Evolutionary conservation across 495 filamentous ascomycete species (phyloP).

Genomic region (Penicillium fimorum): DNA sequence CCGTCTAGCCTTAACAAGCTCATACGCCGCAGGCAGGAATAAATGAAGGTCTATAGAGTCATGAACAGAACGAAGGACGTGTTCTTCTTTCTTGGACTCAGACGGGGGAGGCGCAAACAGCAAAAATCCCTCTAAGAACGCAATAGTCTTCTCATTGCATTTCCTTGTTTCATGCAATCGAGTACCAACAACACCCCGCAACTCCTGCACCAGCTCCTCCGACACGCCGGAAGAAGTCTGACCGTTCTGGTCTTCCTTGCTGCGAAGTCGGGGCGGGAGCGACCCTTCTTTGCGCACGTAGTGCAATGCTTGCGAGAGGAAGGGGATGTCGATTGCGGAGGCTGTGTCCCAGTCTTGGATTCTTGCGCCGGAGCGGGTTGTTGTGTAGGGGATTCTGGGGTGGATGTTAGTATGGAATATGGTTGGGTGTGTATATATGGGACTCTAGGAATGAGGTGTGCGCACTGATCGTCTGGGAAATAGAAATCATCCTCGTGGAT

Average conservation of each 20-base stretch:
- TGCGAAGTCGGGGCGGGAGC: slow-evolving; percentile 62
- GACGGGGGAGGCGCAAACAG: slow-evolving; percentile 55
- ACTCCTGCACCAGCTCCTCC: slow-evolving; percentile 13
- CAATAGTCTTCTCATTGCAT: slow-evolving; percentile 30
- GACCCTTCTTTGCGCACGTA: slow-evolving; percentile 65
- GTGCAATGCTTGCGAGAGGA: slow-evolving; percentile 57
- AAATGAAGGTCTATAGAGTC: slow-evolving; percentile 67
- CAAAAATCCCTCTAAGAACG: slow-evolving; percentile 80
- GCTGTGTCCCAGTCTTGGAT: slow-evolving; percentile 87
- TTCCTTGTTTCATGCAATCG: not conserved
- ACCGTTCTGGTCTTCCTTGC: slow-evolving; percentile 76
- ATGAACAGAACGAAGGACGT: slow-evolving; percentile 41
- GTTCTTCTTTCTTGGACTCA: slow-evolving; percentile 8
- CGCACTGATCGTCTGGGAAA: slow-evolving; percentile 65
- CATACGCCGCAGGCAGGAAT: slow-evolving; percentile 65
- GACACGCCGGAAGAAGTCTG: slow-evolving; percentile 52
- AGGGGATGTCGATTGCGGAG: slow-evolving; percentile 64
- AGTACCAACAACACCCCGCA: slow-evolving; percentile 18
- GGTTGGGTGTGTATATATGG: not conserved
- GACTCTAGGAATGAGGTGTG: not conserved
- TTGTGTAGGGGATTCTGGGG: slow-evolving; percentile 51
- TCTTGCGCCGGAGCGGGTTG: slow-evolving; percentile 41
- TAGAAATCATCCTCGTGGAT: slow-evolving; percentile 96
- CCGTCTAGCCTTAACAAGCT: slow-evolving; percentile 60
- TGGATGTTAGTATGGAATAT: not conserved